phyloP scores from a whole-genome alignment of 2,329 filamentous ascomycete species.

The Fonsecaea erecta region DNA sequence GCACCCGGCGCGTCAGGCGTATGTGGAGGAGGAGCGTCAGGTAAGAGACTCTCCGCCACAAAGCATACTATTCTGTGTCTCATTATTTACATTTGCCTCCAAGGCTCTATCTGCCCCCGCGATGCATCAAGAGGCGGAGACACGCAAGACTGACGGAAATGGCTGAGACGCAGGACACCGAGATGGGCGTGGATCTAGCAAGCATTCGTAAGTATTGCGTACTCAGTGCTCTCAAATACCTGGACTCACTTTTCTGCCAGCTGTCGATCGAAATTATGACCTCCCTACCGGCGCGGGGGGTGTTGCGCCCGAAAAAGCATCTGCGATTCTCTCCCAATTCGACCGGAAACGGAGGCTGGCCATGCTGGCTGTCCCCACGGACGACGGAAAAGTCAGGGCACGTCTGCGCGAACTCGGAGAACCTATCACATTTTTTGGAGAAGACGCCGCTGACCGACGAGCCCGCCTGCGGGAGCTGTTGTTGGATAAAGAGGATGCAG shows the following conservation, averaged over 20 bases:
- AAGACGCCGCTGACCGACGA: conserved; percentile 81
- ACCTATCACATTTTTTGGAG: conserved; percentile 91
- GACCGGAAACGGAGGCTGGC: conserved; percentile 88
- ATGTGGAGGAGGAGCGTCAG: conserved; percentile 83
- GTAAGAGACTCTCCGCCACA: conserved; percentile 53
- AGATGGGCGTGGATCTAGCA: conserved; percentile 65
- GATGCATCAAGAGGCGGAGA: conserved; percentile 14
- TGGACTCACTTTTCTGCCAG: conserved; percentile 42
- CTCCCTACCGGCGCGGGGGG: conserved; percentile 67
- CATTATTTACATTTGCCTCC: conserved; percentile 33
- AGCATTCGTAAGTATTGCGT: conserved; percentile 62
- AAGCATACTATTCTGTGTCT: conserved; percentile 7
- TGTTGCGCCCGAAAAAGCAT: conserved; percentile 78
- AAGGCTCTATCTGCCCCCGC: conserved; percentile 30
- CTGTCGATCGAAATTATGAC: conserved; percentile 82
- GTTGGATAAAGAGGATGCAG: conserved; percentile 69
- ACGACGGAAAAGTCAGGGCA: conserved; percentile 82
- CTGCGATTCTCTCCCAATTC: conserved; percentile 84
- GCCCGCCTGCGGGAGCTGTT: conserved; percentile 84
- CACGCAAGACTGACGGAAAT: conserved; percentile 41
- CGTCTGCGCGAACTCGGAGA: conserved; percentile 86
- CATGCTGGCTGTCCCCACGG: conserved; percentile 88
- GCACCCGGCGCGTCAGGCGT: conserved; percentile 89
- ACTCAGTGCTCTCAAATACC: background rate
- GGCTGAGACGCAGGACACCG: conserved; percentile 52